Evolutionary conservation across 352 stramenopile species (phyloP).

Genomic region (Peronospora tabacina): DNA sequence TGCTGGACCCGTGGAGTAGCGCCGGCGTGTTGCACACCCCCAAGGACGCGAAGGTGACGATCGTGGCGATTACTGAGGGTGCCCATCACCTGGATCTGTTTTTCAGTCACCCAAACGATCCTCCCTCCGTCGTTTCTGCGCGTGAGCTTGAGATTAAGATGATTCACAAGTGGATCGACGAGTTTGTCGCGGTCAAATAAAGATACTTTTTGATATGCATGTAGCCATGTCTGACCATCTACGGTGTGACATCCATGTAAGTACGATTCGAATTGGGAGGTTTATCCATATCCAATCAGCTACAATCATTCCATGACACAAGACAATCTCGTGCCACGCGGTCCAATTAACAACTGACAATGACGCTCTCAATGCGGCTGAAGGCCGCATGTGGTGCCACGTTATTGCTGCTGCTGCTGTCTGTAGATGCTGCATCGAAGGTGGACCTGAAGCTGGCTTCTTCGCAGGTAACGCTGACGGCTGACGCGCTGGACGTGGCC

Average conservation of each 20-base stretch:
- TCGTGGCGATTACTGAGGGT: slow-evolving; percentile 71
- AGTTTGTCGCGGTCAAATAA: slow-evolving; percentile 43
- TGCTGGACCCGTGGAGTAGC: slow-evolving; percentile 90
- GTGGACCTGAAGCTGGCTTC: slow-evolving; percentile 40
- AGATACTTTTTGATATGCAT: background rate
- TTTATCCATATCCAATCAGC: background rate
- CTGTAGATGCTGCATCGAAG: slow-evolving; percentile 25
- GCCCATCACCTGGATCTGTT: slow-evolving; percentile 91
- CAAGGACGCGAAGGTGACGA: slow-evolving; percentile 41
- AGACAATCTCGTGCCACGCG: slow-evolving; percentile 22
- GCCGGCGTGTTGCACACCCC: slow-evolving; percentile 72
- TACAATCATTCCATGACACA: slow-evolving; percentile 6
- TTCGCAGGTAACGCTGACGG: slow-evolving; percentile 39
- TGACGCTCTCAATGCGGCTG: slow-evolving; percentile 20
- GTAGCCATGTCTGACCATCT: slow-evolving; percentile 5
- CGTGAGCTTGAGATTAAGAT: slow-evolving; percentile 69
- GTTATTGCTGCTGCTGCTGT: slow-evolving; percentile 24
- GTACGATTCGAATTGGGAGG: background rate
- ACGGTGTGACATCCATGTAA: background rate
- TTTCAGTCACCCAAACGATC: slow-evolving; percentile 86
- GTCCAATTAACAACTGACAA: slow-evolving; percentile 24
- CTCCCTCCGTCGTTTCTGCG: slow-evolving; percentile 58
- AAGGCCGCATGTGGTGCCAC: slow-evolving; percentile 20
- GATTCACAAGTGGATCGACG: slow-evolving; percentile 80
- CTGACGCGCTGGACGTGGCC: slow-evolving; percentile 38